Evolutionary conservation across 2,329 filamentous ascomycete genomes (phyloP), one percentile per base, ranked within the genome.

Genomic region (Cladosporium sphaerospermum): DNA sequence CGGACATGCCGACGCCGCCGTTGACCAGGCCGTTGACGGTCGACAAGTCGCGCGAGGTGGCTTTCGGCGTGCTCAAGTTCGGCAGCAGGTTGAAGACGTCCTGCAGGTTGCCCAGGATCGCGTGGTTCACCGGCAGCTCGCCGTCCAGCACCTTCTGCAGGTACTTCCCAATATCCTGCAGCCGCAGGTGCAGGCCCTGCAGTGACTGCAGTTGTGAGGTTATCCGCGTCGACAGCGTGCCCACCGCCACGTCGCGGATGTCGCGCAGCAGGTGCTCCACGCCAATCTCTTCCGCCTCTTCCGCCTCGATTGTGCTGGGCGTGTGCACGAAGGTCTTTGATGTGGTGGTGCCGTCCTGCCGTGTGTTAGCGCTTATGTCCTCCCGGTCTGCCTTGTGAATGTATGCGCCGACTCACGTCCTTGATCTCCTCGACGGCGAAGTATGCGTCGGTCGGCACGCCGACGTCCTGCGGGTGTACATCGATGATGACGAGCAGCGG

Each of bases 371-470:
- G 9, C 55, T 62, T 33, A 14, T 44, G n/a, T 39, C 19, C 37
- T 13, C 14, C 40, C 13, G n/a, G 28, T 36, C 36, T 9, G 13
- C 14, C 14, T 39, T 11, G 32, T 23, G 13, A 16, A 28, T 13
- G 9, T 9, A 49, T 54, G 45, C 40, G 33, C 45, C 34, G 39
- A 54, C 52, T 54, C 23, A 96, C 91, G 78, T 99, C 93, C 77
- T 97, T 97, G 75, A 99, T 99, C 78, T 99, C 93, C 68, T 99
- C 93, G 46, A 99, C 89, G 4, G 93, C 93, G 76, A 99, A 99
- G 77, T 99, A 99, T 45, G 93, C 93, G 75, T 99, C 93, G 47
- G 93, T 99, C 16, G 93, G 93, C 51, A 99, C 93, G 57, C 93
- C 93, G 16, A 95, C 88, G 74, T 97, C 92, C 75, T 96, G 96